A percentile compares a stretch with the other conserved stretches of the same genome.
phyloP scores from a whole-genome alignment of 495 filamentous ascomycete genomes.

The Podospora bellae-mahoneyi region DNA sequence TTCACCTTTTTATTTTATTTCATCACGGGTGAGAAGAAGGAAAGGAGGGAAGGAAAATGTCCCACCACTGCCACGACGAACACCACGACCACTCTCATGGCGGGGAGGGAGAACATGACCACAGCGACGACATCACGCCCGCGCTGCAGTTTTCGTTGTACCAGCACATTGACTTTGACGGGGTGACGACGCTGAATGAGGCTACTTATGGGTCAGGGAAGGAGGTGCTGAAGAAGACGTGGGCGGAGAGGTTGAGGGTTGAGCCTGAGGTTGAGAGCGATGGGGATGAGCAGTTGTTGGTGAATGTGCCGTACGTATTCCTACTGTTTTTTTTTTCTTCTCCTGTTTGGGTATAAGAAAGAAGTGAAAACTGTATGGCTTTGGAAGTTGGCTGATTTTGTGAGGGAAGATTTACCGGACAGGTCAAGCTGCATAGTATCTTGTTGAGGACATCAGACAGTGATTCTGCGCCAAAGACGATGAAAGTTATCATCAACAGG shows the following conservation, averaged over 20 bases:
- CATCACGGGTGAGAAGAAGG: too few species aligned
- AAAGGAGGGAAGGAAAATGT: slow-evolving; percentile 35
- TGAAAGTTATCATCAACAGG: slow-evolving; percentile 82
- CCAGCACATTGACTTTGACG: slow-evolving; percentile 84
- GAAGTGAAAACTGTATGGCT: too few species aligned
- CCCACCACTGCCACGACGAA: slow-evolving; percentile 44
- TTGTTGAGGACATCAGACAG: slow-evolving; percentile 73
- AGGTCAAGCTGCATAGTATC: slow-evolving; percentile 86
- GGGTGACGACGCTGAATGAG: slow-evolving; percentile 84
- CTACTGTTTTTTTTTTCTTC: background rate
- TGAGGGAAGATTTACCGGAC: slow-evolving; percentile 74
- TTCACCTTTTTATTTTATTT: background rate
- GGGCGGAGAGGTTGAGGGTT: slow-evolving; percentile 69
- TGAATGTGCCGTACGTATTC: slow-evolving; percentile 78
- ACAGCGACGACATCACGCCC: slow-evolving; percentile 86
- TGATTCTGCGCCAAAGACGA: slow-evolving; percentile 68
- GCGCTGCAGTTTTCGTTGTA: slow-evolving; percentile 86
- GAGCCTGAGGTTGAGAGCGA: slow-evolving; percentile 77
- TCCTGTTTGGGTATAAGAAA: too few species aligned
- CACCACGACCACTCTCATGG: slow-evolving; percentile 38
- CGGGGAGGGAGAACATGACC: slow-evolving; percentile 57
- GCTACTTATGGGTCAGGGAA: slow-evolving; percentile 60
- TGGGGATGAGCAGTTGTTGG: slow-evolving; percentile 87
- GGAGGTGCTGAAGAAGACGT: slow-evolving; percentile 82
- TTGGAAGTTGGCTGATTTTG: too few species aligned